Percentiles rank a stretch among this genome's conserved stretches.
Evolutionary conservation across 202 grass and related monocot genomes (phyloP).

Genomic region (Panicum hallii): DNA sequence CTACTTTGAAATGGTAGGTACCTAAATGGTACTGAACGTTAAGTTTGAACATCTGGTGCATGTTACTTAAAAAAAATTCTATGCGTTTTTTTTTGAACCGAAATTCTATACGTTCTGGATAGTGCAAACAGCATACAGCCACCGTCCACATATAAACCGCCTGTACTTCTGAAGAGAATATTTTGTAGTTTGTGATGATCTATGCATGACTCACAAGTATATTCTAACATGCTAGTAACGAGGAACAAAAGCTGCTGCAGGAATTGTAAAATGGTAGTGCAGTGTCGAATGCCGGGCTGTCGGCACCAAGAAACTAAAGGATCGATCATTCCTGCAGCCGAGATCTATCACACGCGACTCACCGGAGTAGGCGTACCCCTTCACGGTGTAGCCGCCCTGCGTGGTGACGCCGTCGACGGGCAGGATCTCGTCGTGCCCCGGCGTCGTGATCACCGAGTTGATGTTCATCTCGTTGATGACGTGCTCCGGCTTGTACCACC

Average conservation of each 20-base stretch:
- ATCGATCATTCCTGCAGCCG: background rate
- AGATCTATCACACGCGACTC: conserved; percentile 22
- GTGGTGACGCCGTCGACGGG: conserved; percentile 78
- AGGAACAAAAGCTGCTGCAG: background rate
- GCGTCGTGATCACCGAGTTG: conserved; percentile 82
- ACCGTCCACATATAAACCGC: background rate
- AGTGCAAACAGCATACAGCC: background rate
- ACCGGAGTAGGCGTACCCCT: conserved; percentile 93
- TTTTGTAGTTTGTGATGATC: background rate
- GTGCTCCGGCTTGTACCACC: conserved; percentile 92
- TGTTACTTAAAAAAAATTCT: background rate
- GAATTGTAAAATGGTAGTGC: background rate
- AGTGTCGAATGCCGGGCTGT: background rate
- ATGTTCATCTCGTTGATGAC: conserved; percentile 90
- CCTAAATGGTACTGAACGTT: background rate
- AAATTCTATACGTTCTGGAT: background rate
- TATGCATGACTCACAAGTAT: background rate
- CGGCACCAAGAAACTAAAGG: background rate
- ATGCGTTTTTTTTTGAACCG: too few species aligned
- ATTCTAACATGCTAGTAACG: background rate
- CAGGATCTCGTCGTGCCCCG: conserved; percentile 76
- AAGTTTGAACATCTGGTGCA: background rate
- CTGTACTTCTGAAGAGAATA: background rate
- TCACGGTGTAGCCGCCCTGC: conserved; percentile 72
- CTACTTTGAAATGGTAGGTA: background rate